These are phyloP conservation scores for Huntiella decipiens DNA, from an alignment of 2,329 filamentous ascomycete species.

Conservation along the genomic window DNA sequence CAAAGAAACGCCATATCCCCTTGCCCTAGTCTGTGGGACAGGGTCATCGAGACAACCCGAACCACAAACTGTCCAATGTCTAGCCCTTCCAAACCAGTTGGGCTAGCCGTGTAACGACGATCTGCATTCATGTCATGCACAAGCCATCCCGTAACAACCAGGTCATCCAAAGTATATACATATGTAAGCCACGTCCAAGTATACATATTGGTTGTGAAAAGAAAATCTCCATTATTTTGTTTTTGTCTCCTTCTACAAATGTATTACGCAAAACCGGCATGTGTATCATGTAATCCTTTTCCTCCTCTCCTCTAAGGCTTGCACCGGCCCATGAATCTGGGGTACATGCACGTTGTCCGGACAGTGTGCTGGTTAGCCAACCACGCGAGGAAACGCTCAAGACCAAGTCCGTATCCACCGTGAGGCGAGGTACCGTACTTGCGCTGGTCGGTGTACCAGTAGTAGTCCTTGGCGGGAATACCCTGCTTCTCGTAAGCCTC, in stretches of 20 bases:
- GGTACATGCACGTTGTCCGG: slow-evolving; percentile 53
- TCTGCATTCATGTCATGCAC: neutral
- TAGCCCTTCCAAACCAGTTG: too few relatives aligned
- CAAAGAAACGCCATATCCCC: too few relatives aligned
- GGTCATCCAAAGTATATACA: neutral
- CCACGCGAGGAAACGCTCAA: slow-evolving; percentile 58
- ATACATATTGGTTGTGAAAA: neutral
- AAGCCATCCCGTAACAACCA: neutral
- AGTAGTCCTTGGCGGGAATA: slow-evolving; percentile 72
- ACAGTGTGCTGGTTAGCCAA: slow-evolving; percentile 45
- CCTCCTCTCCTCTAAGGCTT: slow-evolving; percentile 36
- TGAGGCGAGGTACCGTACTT: slow-evolving; percentile 92
- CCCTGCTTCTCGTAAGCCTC: slow-evolving; percentile 72
- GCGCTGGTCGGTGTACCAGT: slow-evolving; percentile 97
- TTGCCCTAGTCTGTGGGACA: too few relatives aligned
- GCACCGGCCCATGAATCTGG: slow-evolving; percentile 63
- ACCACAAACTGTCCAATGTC: too few relatives aligned
- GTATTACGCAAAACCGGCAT: too few relatives aligned
- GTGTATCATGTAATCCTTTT: too few relatives aligned
- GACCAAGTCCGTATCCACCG: slow-evolving; percentile 79
- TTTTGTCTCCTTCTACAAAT: too few relatives aligned
- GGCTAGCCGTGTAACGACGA: too few relatives aligned
- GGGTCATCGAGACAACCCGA: too few relatives aligned
- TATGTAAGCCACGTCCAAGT: neutral
- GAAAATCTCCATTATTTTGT: too few relatives aligned